Percentiles rank a stretch among this genome's conserved stretches.
phyloP scores from a whole-genome alignment of 345 rosid species.

The Brassica rapa region DNA sequence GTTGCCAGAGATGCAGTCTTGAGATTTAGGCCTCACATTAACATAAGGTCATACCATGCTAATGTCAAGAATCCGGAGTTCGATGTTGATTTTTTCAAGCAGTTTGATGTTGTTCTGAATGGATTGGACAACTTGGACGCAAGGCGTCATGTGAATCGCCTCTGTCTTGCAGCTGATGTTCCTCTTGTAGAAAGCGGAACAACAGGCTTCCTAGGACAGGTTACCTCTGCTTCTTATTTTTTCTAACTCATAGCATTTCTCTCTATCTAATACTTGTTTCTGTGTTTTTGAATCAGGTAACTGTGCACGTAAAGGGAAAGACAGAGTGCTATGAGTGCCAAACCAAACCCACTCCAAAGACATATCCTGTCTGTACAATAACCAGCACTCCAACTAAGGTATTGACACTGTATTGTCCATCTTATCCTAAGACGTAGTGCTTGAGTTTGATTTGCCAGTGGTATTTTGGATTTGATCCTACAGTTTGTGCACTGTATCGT shows the following conservation, averaged over 20 bases:
- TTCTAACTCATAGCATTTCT: slow-evolving; percentile 1
- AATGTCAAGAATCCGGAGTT: slow-evolving; percentile 84
- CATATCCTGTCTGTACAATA: slow-evolving; percentile 98
- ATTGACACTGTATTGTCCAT: slow-evolving; percentile 16
- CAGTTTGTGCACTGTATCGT: slow-evolving; percentile 99
- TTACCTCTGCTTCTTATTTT: slow-evolving; percentile 29
- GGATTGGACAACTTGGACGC: slow-evolving; percentile 99
- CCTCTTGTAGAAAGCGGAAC: slow-evolving; percentile 99
- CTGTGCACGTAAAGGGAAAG: slow-evolving; percentile 89
- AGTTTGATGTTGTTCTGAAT: slow-evolving; percentile 88
- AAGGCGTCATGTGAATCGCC: slow-evolving; percentile 96
- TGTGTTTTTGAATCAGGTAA: slow-evolving; percentile 56
- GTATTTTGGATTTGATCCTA: slow-evolving; percentile 35
- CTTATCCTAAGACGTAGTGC: not conserved
- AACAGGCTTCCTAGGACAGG: slow-evolving; percentile 99
- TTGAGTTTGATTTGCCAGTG: slow-evolving; percentile 7
- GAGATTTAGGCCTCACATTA: slow-evolving; percentile 86
- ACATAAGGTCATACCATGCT: slow-evolving; percentile 82
- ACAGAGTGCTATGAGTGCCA: slow-evolving; percentile 98
- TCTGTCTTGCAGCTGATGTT: slow-evolving; percentile 93
- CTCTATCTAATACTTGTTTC: slow-evolving; percentile 10
- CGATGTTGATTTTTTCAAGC: slow-evolving; percentile 90
- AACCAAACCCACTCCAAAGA: slow-evolving; percentile 94
- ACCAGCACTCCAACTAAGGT: slow-evolving; percentile 99
- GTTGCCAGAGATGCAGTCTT: slow-evolving; percentile 97